Conservation (phyloP, 805 yeast species). For the Tetrapisispora pingtungensis region DNA sequence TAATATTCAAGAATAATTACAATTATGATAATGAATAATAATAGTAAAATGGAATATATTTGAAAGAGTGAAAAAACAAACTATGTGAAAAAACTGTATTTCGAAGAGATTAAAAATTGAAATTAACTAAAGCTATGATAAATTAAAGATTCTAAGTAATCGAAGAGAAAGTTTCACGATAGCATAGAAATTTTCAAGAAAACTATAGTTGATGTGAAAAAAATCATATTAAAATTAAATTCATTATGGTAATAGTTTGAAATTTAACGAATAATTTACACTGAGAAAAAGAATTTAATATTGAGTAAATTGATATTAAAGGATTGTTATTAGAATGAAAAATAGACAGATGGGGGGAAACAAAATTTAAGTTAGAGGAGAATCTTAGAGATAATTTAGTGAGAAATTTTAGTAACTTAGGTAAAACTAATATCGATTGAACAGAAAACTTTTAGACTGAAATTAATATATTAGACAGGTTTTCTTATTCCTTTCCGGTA, state of each 20-base stretch:
- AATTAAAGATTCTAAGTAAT: neutral
- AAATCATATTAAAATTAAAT: neutral
- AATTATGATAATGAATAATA: neutral
- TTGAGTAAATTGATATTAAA: neutral
- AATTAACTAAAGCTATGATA: no score
- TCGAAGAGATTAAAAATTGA: neutral
- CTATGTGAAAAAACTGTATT: neutral
- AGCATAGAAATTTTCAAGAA: neutral
- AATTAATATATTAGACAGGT: no score
- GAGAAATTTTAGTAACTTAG: no score
- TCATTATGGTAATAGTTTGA: no score
- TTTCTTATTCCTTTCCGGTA: no score
- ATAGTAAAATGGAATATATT: neutral
- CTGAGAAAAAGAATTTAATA: neutral
- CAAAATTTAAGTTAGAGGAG: no score
- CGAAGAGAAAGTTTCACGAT: neutral
- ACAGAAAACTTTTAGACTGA: no score
- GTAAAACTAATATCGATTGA: no score
- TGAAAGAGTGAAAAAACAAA: neutral
- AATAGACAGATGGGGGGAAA: neutral
- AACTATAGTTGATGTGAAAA: neutral
- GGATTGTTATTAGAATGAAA: no score
- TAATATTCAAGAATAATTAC: conserved; percentile 1
- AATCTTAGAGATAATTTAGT: no score
- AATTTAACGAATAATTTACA: neutral